Percentiles rank a stretch among this genome's conserved stretches.
These are phyloP conservation scores for Scedosporium apiospermum DNA, from an alignment of 2,329 filamentous ascomycete genomes.

Conservation along the genomic window DNA sequence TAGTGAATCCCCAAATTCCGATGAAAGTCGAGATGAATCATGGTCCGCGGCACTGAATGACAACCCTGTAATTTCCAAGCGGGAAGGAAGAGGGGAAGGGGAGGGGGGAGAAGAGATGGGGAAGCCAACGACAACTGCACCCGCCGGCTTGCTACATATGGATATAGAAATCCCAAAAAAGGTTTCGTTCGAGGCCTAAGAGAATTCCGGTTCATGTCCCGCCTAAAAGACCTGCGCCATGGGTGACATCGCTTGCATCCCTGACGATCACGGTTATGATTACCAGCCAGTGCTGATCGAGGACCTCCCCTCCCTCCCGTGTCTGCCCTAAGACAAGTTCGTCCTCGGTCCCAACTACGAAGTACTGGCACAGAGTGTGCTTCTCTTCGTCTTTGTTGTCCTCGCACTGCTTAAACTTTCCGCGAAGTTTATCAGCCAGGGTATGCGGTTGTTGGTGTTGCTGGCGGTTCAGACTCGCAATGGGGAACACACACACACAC, in stretches of 20 bases:
- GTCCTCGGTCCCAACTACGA: not conserved
- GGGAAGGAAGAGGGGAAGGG: not conserved
- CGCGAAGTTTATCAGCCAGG: too few species aligned
- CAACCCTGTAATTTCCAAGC: conserved; percentile 5
- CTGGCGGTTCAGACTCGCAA: too few species aligned
- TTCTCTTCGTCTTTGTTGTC: too few species aligned
- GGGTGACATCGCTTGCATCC: conserved; percentile 3
- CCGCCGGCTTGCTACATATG: not conserved
- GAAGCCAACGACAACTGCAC: not conserved
- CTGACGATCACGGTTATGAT: conserved; percentile 3
- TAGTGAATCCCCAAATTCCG: not conserved
- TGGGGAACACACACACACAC: too few species aligned
- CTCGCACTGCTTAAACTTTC: too few species aligned
- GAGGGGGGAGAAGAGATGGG: not conserved
- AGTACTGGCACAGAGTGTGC: too few species aligned
- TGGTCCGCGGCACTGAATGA: not conserved
- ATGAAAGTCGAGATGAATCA: not conserved
- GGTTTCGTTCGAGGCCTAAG: not conserved
- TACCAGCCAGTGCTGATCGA: not conserved
- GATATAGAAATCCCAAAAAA: not conserved
- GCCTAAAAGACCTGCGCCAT: not conserved
- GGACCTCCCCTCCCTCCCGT: not conserved
- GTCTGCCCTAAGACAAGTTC: not conserved
- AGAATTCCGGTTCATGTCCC: conserved; percentile 1
- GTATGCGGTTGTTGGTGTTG: too few species aligned